phyloP scores from a whole-genome alignment of 805 yeast genomes.

The Candida silvicultrix region DNA sequence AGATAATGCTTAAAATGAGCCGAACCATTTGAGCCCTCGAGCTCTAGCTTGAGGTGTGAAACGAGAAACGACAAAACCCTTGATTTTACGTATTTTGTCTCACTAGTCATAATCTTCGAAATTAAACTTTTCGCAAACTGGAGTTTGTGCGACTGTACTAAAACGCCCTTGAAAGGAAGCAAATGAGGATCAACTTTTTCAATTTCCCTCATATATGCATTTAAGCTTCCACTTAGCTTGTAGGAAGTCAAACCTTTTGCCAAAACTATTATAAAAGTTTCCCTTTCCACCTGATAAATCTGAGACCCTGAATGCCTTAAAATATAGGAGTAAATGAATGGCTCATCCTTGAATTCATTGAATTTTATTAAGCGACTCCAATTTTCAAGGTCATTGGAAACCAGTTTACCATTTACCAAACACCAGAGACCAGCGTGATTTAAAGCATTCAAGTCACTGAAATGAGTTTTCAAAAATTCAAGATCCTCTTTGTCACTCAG shows the following conservation, averaged over 20 bases:
- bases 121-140: constrained; percentile 13
- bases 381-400: constrained; percentile 11
- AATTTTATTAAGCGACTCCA: constrained; percentile 19
- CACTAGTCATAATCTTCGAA: constrained; percentile 9
- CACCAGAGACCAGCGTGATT: constrained; percentile 19
- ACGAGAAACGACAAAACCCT: constrained; percentile 12
- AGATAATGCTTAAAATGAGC: not conserved
- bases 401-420: constrained; percentile 10
- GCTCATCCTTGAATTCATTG: constrained; percentile 18
- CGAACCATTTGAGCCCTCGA: not conserved
- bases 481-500: constrained; percentile 1
- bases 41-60: constrained; percentile 10
- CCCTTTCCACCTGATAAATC: constrained; percentile 13
- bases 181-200: constrained; percentile 12
- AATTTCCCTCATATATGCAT: constrained; percentile 13
- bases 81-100: constrained; percentile 4
- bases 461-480: constrained; percentile 6
- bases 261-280: constrained; percentile 9
- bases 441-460: constrained; percentile 12
- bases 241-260: constrained; percentile 11
- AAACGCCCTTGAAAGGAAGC: constrained; percentile 5
- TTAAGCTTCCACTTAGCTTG: constrained; percentile 9
- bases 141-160: constrained; percentile 15
- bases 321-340: constrained; percentile 13
- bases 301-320: constrained; percentile 11